Base-by-base conservation (phyloP, 108 stramenopile species). In the Discostella pseudostelligera region DNA sequence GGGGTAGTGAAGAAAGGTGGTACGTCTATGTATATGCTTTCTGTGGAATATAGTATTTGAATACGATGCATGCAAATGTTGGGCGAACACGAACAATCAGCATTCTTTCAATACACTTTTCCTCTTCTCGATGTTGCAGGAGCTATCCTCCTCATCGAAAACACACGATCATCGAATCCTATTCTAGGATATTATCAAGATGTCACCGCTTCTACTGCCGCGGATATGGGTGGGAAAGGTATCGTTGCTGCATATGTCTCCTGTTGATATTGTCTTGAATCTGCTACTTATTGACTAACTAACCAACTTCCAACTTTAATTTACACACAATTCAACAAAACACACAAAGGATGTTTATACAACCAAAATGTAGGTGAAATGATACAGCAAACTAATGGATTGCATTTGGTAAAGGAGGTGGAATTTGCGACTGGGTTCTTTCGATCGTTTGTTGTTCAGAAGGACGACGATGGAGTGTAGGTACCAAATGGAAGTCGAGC, bases 141-240 rank as follows among this genome's bases (percentile, higher is more conserved):
- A 35, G 59, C 77, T 56, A 60, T 92, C 12, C 79, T 95, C 2
- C 70, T 95, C 10, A 53, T 95, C 49, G 94, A 95, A 74, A 94
- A 94, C 61, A 78, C 82, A 28, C 67, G 88, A 39, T 84, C 93
- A 29, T 78, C 79, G 4, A 88, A 87, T 62, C 72, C 85, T 2
- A 40, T 86, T 6, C 63, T 94, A 26, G 93, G 86, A 1, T 69
- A 45, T 57, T 94, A 94, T 66, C 89, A 91, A 62, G 93, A 94
- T 65, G 11, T 74, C 4, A 94, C 93, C 7, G 89, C 93, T 5
- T 59, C 71, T 17, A 48, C 81, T 8, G 89, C 89, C 2, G 87
- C 89, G 16, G 63, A 71, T n/a, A 43, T 79, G 10, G 93, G 93
- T 39, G 93, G 93, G 8, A 91, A 90, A 63, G 59, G 59, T 59